Evolutionary conservation across 768 basidiomycete genomes (phyloP).

Genomic region (Hypholoma sublateritium): DNA sequence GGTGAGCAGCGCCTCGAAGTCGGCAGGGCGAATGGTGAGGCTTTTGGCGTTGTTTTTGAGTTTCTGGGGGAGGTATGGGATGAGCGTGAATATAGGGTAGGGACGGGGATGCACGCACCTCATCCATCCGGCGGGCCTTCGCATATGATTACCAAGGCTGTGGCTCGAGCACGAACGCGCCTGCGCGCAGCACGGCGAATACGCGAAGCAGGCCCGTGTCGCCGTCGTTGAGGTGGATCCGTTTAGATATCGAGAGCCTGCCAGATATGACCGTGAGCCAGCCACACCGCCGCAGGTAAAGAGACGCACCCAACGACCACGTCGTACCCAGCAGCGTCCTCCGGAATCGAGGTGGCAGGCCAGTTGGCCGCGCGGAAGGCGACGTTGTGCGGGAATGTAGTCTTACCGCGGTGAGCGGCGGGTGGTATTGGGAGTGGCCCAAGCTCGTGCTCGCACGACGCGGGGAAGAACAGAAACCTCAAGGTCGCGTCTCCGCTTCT

Average conservation of each 20-base stretch:
- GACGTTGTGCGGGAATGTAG: slow-evolving; percentile 77
- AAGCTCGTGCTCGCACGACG: slow-evolving; percentile 73
- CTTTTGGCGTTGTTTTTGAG: slow-evolving; percentile 60
- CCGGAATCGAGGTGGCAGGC: slow-evolving; percentile 52
- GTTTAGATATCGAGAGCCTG: slow-evolving; percentile 87
- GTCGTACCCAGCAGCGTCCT: slow-evolving; percentile 67
- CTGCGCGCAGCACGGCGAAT: slow-evolving; percentile 52
- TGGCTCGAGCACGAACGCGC: slow-evolving; percentile 74
- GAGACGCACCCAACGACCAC: slow-evolving; percentile 73
- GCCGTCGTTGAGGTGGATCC: slow-evolving; percentile 85
- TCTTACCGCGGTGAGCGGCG: slow-evolving; percentile 26
- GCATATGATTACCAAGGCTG: slow-evolving; percentile 85
- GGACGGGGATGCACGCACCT: slow-evolving; percentile 35
- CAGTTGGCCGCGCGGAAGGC: slow-evolving; percentile 74
- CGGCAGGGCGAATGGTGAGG: slow-evolving; percentile 60
- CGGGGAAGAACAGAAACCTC: slow-evolving; percentile 83
- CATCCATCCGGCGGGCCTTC: slow-evolving; percentile 71
- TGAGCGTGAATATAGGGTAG: neutral
- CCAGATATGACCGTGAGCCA: neutral
- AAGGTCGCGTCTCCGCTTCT: slow-evolving; percentile 23
- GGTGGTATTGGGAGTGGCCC: slow-evolving; percentile 73
- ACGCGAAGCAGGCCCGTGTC: slow-evolving; percentile 72
- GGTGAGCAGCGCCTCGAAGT: slow-evolving; percentile 54
- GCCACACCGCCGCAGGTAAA: neutral
- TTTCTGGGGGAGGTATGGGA: slow-evolving; percentile 25